Evolutionary conservation across 2,329 filamentous ascomycete genomes (phyloP), one percentile per base, ranked within the genome.

Genomic region (Metarhizium humberi): DNA sequence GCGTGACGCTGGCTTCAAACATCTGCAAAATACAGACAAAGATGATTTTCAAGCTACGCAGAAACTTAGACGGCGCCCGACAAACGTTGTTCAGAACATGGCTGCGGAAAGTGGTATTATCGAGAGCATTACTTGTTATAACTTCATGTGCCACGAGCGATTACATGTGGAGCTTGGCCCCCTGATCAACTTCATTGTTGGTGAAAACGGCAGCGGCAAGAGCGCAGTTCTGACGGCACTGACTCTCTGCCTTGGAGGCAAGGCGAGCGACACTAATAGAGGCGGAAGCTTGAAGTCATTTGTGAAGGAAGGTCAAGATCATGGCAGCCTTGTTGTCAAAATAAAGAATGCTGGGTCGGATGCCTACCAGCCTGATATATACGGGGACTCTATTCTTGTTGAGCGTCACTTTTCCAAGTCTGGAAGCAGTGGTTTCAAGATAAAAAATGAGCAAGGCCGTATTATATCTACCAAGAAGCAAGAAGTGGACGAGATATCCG

Each of bases 191-290:
- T 99, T 99, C 71, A 92, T 99, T 58, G 92, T 96, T 55, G 94
- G 94, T 16, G 91, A 96, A 69, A 99, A 99, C 67, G 94, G 94
- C 36, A 97, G 92, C 67, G 94, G 94, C 40, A 99, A 99, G 75
- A 99, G 94, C 69, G 94, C 94, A 3, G 87, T 97, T 14, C 75
- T 99, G 32, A 97, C 94, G 0, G 94, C 91, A 4, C 82, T 99
- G 60, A 96, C 91, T 0, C 78, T 99, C 38, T 97, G 94, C 65
- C 78, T 99, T n/a, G 94, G 94, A 57, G 92, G 89, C 20, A 97
- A 96, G 70, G 92, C 94, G 2, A 90, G 90, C 54, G 84, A 89
- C 16, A 97, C 94, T 4, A 97, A 97, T 65, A 87, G 94, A 60
- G 94, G 91, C 43, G 88, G 89, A 52, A 95, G 87, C 63, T 74